Evolutionary conservation across 345 rosid genomes (phyloP), one percentile per base, ranked within the genome.

Genomic region (Citrus mangshanensis): DNA sequence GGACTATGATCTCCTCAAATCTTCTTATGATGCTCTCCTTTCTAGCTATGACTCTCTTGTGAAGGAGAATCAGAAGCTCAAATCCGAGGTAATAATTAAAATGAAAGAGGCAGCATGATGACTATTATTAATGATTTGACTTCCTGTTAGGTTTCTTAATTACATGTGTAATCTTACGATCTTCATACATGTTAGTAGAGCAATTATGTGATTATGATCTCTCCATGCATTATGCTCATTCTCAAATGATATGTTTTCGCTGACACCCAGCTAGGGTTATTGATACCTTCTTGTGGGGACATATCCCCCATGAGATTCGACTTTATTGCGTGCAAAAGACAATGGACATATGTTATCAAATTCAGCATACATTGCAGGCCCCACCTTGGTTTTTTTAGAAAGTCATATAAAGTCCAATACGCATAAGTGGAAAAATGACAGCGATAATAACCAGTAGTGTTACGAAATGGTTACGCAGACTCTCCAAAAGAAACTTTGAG

Each of bases 1-100:
- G 83, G 95, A 95, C 77, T 95, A 87, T 74, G 93, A 92, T 82
- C 70, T 85, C 80, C 98, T 95, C 82, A 95, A 91, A 84, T 86
- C 97, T 40, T 88, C 97, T 56, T 92, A 89, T 77, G 97, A 91
- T 79, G 88, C 92, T 24, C 97, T 95, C 69, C 88, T 83, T 19
- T 78, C 91, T 32, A 85, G 86, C 81, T 91, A 85, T 76, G 91
- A 92, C 54, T 75, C 92, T 74, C 56, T 88, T 61, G 35, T 85
- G 77, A 87, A 85, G 85, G 94, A 92, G 35, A 91, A 90, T 70
- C 83, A 87, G 75, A 84, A 83, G 81, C 98, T 95, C 78, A 88
- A 89, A 84, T 87, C 92, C 54, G 85, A 93, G 98, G 98, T 93
- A 88, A 88, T 35, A 13, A 40, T n/a, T 22, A 18, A 34, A 65